phyloP scores from a whole-genome alignment of 805 yeast species.

The Wickerhamomyces alni region DNA sequence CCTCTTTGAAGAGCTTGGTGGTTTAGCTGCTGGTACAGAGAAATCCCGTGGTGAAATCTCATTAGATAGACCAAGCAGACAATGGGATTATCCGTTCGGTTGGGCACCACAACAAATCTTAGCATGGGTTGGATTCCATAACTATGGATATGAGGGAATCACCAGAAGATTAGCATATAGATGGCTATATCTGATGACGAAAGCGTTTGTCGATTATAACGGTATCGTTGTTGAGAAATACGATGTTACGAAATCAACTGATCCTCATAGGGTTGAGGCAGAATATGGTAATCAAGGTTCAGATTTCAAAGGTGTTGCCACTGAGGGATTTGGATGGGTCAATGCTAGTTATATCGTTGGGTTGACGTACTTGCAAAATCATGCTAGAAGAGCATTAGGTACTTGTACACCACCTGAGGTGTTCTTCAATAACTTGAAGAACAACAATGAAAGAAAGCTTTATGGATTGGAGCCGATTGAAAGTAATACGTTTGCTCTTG shows the following conservation, averaged over 20 bases:
- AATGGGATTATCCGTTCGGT: constrained; percentile 97
- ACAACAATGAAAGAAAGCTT: constrained; percentile 15
- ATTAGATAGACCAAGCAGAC: constrained; percentile 75
- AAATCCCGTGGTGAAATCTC: constrained; percentile 67
- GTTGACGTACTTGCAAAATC: constrained; percentile 54
- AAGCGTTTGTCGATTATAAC: constrained; percentile 84
- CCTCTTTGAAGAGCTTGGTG: constrained; percentile 82
- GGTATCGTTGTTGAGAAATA: constrained; percentile 96
- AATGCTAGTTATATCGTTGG: constrained; percentile 82
- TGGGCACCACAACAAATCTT: constrained; percentile 98
- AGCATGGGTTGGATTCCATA: constrained; percentile 81
- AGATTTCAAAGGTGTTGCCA: constrained; percentile 86
- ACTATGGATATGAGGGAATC: constrained; percentile 62
- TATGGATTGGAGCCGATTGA: constrained; percentile 14
- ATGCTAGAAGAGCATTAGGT: constrained; percentile 73
- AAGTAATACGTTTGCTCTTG: constrained; percentile 5
- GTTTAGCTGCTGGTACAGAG: constrained; percentile 79
- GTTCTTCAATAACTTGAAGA: constrained; percentile 20
- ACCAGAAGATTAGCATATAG: constrained; percentile 72
- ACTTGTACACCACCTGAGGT: constrained; percentile 34
- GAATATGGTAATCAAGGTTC: constrained; percentile 97
- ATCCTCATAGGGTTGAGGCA: constrained; percentile 89
- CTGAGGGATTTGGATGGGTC: constrained; percentile 98
- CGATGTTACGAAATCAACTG: constrained; percentile 75
- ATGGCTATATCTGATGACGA: constrained; percentile 87